phyloP scores from a whole-genome alignment of 805 yeast genomes.

The Metschnikowia gelsemii region DNA sequence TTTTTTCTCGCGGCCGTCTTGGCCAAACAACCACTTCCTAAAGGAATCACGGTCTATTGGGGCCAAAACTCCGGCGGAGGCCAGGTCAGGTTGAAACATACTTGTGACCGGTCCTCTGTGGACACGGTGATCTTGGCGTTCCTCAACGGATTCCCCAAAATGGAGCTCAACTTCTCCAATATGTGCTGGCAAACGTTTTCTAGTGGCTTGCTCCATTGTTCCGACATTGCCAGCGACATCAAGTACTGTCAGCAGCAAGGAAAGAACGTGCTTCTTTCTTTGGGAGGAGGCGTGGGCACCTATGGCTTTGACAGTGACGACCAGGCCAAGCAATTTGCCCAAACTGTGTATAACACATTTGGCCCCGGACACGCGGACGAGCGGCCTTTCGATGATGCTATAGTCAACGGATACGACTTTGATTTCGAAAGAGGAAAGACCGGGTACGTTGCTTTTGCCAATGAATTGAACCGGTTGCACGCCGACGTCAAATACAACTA shows the following conservation, averaged over 20 bases:
- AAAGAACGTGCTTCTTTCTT: constrained; percentile 16
- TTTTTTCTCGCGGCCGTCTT: background rate
- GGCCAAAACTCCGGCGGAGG: constrained; percentile 68
- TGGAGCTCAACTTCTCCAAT: constrained; percentile 53
- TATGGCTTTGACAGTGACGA: constrained; percentile 53
- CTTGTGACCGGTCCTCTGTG: constrained; percentile 67
- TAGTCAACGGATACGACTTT: constrained; percentile 69
- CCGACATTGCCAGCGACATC: constrained; percentile 15
- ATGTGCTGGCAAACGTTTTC: constrained; percentile 41
- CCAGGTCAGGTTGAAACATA: constrained; percentile 43
- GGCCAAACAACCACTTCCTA: constrained; percentile 4
- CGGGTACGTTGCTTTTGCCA: constrained; percentile 39
- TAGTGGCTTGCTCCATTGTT: constrained; percentile 38
- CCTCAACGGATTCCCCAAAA: constrained; percentile 54
- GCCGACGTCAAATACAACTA: constrained; percentile 21
- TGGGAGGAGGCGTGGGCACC: constrained; percentile 56
- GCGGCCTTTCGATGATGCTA: constrained; percentile 42
- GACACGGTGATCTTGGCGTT: constrained; percentile 76
- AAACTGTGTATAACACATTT: constrained; percentile 39
- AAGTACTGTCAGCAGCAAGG: constrained; percentile 16
- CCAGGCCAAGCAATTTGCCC: constrained; percentile 58
- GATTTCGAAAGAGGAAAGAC: constrained; percentile 52
- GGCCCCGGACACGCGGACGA: constrained; percentile 36
- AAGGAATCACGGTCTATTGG: constrained; percentile 78
- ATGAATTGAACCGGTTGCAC: constrained; percentile 14